Evolutionary conservation across 1,284 basidiomycete species (phyloP), one percentile per base, ranked within the genome.

Genomic region (Psilocybe mexicana): DNA sequence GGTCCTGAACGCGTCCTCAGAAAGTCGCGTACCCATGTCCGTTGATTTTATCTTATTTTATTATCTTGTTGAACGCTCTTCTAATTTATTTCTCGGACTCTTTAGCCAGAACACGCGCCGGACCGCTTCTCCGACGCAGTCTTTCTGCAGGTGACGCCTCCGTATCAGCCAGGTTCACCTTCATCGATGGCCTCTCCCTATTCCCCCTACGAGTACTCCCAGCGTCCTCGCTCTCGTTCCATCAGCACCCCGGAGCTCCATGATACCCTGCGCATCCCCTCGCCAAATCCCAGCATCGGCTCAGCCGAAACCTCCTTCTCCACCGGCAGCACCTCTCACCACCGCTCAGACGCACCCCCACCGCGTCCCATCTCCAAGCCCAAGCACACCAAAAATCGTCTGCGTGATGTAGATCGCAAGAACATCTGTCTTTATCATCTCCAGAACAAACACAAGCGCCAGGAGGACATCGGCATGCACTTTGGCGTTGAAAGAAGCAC

Each of bases 401-500:
- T 93, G 35, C 84, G 81, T 69, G 90, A 90, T 66, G 74, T 81
- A 43, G 88, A 92, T 67, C 85, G 91, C 61, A 88, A 87, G 68
- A 76, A 79, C n/a, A 94, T 95, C 52, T 94, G 93, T 68, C 65
- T 83, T 43, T 87, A 85, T 72, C 82, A 86, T 64, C 72, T 79
- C 51, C 74, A 84, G 2, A 76, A 90, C 65, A 88, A 88, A 0
- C 81, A 82, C 58, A 79, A 82, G 23, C 80, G 87, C 57, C 92
- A 94, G 70, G 91, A 94, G 67, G 89, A 92, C 66, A 92, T 95
- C 65, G 93, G 90, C 0, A 73, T 74, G 10, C 73, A 76, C 42
- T 96, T 89, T 69, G 84, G 84, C 53, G 89, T 95, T 55, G 94
- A 96, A 70, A 86, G 94, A 51, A 94, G 91, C 72, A 96, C 93